Percentiles rank a stretch among this genome's conserved stretches.
phyloP scores from a whole-genome alignment of 2,329 filamentous ascomycete genomes.

The Lojkania enalia region DNA sequence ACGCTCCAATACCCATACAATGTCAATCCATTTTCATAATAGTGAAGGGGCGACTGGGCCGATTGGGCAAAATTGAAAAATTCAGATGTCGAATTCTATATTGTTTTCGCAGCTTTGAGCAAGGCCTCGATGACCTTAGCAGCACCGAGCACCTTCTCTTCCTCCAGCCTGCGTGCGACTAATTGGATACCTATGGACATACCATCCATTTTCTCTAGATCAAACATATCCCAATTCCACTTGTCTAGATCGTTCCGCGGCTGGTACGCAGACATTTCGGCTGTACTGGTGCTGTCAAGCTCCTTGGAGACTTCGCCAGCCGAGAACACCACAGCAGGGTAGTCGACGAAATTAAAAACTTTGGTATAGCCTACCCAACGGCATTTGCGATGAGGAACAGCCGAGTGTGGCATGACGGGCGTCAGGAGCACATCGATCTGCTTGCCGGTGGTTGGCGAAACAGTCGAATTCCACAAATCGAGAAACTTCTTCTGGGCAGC shows the following conservation, averaged over 20 bases:
- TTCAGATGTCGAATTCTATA: background rate
- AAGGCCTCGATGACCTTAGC: constrained; percentile 33
- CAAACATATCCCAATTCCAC: constrained; percentile 54
- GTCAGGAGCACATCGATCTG: constrained; percentile 60
- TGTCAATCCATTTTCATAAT: no score
- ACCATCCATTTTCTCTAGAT: constrained; percentile 39
- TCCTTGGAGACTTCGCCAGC: constrained; percentile 52
- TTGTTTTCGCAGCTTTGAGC: constrained; percentile 10
- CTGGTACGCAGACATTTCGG: constrained; percentile 39
- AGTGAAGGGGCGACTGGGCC: background rate
- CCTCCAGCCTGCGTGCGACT: constrained; percentile 40
- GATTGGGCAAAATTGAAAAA: background rate
- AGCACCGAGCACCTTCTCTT: constrained; percentile 45
- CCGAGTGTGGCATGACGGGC: constrained; percentile 64
- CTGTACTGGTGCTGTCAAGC: constrained; percentile 42
- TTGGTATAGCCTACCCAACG: constrained; percentile 63
- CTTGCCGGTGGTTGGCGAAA: constrained; percentile 49
- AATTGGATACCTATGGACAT: constrained; percentile 45
- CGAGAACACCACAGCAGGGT: constrained; percentile 61
- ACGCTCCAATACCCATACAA: no score
- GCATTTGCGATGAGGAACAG: constrained; percentile 53
- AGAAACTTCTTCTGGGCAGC: constrained; percentile 60
- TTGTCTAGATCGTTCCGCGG: constrained; percentile 56
- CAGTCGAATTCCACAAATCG: constrained; percentile 59
- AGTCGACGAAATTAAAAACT: constrained; percentile 66